Base-by-base conservation (phyloP, 2,329 filamentous ascomycete species). In the Zymoseptoria crescenta region DNA sequence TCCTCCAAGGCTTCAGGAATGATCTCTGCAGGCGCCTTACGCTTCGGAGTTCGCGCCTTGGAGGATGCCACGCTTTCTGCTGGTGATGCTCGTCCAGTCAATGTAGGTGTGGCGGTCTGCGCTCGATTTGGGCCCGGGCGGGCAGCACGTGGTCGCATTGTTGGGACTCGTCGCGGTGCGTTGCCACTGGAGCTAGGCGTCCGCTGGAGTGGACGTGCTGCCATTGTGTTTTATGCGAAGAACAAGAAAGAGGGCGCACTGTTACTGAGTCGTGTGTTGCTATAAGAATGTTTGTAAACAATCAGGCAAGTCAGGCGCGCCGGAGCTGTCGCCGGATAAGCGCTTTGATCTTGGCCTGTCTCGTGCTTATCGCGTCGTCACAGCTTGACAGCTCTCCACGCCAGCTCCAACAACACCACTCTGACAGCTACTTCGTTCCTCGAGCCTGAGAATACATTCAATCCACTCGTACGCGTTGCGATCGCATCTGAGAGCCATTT, bases 1-100 rank as follows among this genome's bases (percentile, higher is more conserved):
- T 96, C 91, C 68, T 92, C 87, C 55, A 83, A 82, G 8, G 57
- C 69, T 58, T 89, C 85, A 5, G 82, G 74, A 51, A 93, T 92
- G 4, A 60, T 41, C 8, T 67, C 68, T 45, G 95, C 89, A 69
- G 89, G 84, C 67, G 94, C 89, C 74, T 96, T 96, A 69, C 92
- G 86, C 79, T 96, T 96, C 5, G 67, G 65, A 50, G 80, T 81
- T 21, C 85, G 83, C 27, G 81, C 74, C 54, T 81, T 74, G 45
- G 80, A 75, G 3, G 88, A 87, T 56, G 82, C 80, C 21, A 89
- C 72, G 7, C 88, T 89, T 52, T 85, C 84, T 60, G 88, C 83
- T 4, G 91, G 89, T 4, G 92, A 93, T 10, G 81, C 76, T 28
- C 87, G 75, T 62, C 82, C 78, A 68, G 74, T 75, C 19, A 73